Conservation (phyloP, 2,329 filamentous ascomycete genomes). For the Talaromyces amestolkiae region DNA sequence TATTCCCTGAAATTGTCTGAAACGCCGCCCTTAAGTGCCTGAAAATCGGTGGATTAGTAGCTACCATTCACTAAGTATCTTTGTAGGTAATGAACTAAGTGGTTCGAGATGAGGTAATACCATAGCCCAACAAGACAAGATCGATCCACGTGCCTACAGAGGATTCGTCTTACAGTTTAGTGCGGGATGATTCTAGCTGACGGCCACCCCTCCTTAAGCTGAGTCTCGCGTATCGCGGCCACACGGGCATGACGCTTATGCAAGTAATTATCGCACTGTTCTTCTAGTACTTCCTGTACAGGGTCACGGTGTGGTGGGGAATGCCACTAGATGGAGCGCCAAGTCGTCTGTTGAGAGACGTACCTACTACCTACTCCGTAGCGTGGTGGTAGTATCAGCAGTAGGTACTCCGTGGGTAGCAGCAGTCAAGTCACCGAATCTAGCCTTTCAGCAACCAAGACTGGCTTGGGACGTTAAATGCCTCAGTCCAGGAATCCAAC, state of each 20-base stretch:
- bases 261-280: neutral
- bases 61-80: too few species aligned
- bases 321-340: neutral
- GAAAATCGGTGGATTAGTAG: neutral
- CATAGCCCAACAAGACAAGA: neutral
- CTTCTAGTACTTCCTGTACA: neutral
- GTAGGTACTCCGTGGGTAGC: neutral
- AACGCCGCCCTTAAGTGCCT: neutral
- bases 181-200: neutral
- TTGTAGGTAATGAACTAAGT: neutral
- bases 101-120: neutral
- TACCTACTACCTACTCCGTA: neutral
- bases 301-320: neutral
- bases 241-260: neutral
- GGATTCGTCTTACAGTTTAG: neutral
- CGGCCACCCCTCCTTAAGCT: neutral
- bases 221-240: constrained; percentile 2
- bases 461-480: neutral
- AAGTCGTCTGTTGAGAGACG: neutral
- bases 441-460: neutral
- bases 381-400: neutral
- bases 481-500: neutral
- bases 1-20: constrained; percentile 3
- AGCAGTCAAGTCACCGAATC: neutral
- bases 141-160: constrained; percentile 4